Conservation (phyloP, 2,329 filamentous ascomycete species). For the Parascedosporium putredinis region DNA sequence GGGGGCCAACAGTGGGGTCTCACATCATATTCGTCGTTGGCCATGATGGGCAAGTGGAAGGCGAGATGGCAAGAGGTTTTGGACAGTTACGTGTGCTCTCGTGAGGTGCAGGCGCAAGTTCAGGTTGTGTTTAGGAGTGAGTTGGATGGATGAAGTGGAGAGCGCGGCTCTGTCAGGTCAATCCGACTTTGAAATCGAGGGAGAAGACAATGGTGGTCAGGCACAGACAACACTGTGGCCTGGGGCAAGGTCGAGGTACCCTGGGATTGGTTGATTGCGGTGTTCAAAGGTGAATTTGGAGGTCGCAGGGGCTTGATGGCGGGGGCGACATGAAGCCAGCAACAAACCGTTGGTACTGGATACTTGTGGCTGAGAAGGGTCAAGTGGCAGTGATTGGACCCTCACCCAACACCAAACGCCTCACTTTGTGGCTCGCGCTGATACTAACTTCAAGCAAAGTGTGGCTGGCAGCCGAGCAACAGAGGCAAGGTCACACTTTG, state of each 20-base stretch:
- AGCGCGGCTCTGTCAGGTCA: conserved; percentile 5
- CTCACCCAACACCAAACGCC: no score
- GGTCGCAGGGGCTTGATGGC: no score
- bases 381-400: no score
- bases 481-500: no score
- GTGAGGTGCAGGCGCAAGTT: not conserved
- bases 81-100: not conserved
- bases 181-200: conserved; percentile 3
- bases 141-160: not conserved
- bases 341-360: no score
- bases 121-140: conserved; percentile 6
- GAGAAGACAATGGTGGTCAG: conserved; percentile 4
- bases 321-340: no score
- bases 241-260: not conserved
- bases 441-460: no score
- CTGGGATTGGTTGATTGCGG: not conserved
- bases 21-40: conserved; percentile 99
- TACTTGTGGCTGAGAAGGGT: no score
- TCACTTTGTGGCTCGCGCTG: no score
- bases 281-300: no score
- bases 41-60: conserved; percentile 48
- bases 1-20: conserved; percentile 26
- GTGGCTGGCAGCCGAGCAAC: no score
- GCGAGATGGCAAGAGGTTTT: conserved; percentile 2
- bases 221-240: not conserved